Evolutionary conservation across 352 stramenopile genomes (phyloP).

Genomic region (Globisporangium okanoganense): DNA sequence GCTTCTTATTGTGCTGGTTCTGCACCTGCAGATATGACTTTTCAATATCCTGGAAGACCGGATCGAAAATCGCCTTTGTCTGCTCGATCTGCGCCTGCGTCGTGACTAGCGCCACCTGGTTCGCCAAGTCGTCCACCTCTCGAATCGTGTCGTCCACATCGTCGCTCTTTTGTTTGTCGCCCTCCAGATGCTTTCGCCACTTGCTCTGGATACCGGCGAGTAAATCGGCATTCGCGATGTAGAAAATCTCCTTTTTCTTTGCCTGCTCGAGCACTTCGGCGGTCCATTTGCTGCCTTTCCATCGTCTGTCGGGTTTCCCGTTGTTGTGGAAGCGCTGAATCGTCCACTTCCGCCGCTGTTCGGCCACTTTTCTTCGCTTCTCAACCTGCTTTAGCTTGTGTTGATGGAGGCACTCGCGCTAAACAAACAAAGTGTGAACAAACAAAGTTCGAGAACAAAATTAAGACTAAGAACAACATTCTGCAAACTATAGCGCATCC

Average conservation of each 20-base stretch:
- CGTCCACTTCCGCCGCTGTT: slow-evolving; percentile 47
- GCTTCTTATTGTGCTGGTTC: slow-evolving; percentile 21
- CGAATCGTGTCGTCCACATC: slow-evolving; percentile 25
- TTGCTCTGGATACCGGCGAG: slow-evolving; percentile 52
- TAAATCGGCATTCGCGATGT: slow-evolving; percentile 41
- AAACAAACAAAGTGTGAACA: neutral
- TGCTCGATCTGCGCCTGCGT: slow-evolving; percentile 56
- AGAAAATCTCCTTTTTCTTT: slow-evolving; percentile 47
- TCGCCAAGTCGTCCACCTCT: slow-evolving; percentile 32
- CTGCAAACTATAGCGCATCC: too few species aligned
- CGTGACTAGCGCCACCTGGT: slow-evolving; percentile 41
- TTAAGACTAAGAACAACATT: too few species aligned
- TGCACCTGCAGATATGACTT: slow-evolving; percentile 39
- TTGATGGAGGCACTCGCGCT: slow-evolving; percentile 62
- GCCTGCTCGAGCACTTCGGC: slow-evolving; percentile 43
- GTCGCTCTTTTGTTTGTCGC: slow-evolving; percentile 3
- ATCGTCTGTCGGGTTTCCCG: slow-evolving; percentile 60
- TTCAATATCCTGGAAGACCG: slow-evolving; percentile 57
- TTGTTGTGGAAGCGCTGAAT: slow-evolving; percentile 46
- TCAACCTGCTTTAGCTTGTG: slow-evolving; percentile 32
- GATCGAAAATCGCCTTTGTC: slow-evolving; percentile 56
- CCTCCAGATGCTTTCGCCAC: slow-evolving; percentile 33
- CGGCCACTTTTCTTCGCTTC: slow-evolving; percentile 34
- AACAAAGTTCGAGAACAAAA: neutral
- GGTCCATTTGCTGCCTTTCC: slow-evolving; percentile 44